Conservation (phyloP, 78 protist species). For the Pigoraptor vietnamica region DNA sequence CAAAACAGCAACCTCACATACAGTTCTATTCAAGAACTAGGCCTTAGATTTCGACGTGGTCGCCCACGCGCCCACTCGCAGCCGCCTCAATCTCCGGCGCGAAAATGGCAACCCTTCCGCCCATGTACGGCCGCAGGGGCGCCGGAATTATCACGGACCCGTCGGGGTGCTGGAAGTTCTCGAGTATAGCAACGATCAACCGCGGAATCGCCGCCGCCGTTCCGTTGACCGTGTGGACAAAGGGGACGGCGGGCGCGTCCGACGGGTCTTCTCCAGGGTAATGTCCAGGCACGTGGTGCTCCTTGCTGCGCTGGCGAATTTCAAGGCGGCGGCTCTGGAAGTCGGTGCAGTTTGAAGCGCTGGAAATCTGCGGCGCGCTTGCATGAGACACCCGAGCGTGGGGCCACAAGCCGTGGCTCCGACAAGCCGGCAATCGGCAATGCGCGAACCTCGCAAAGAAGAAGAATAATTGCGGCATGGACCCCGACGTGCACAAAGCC, state of each 20-base stretch:
- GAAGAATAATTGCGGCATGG: too few species aligned
- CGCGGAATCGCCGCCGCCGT: slow-evolving; percentile 84
- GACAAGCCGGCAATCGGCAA: too few species aligned
- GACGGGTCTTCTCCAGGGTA: too few species aligned
- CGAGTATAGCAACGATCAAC: slow-evolving; percentile 65
- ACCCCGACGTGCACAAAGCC: too few species aligned
- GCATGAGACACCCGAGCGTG: neutral
- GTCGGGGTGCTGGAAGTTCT: slow-evolving; percentile 62
- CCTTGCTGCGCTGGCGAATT: slow-evolving; percentile 35
- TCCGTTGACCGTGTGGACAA: slow-evolving; percentile 85
- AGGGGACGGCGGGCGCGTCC: neutral
- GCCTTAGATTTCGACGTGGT: neutral
- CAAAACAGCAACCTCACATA: too few species aligned
- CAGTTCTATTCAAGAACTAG: too few species aligned
- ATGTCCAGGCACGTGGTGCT: too few species aligned
- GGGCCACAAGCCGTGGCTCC: neutral
- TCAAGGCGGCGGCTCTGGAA: slow-evolving; percentile 69
- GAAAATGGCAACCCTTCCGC: neutral
- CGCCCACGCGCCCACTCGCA: neutral
- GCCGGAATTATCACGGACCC: slow-evolving; percentile 56
- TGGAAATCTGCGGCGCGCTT: slow-evolving; percentile 16
- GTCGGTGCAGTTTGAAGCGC: slow-evolving; percentile 78
- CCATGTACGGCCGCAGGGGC: slow-evolving; percentile 45
- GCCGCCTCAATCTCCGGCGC: neutral
- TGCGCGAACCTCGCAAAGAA: too few species aligned